A percentile compares a stretch with the other conserved stretches of the same genome.
These are phyloP conservation scores for Neocatenulostroma microsporum DNA, from an alignment of 2,329 filamentous ascomycete species.

Conservation along the genomic window DNA sequence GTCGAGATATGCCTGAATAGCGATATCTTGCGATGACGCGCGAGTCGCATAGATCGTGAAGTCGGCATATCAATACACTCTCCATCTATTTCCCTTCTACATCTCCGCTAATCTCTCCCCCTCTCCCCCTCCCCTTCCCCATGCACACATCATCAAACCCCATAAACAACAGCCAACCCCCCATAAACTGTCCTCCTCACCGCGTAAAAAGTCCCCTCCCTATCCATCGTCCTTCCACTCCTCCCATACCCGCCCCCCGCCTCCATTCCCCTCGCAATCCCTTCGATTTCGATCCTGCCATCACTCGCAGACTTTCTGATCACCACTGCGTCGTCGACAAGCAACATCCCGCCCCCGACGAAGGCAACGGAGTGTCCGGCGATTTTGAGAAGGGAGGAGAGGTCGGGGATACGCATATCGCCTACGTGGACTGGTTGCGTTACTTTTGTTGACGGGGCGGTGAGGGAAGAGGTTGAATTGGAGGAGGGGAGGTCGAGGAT, in stretches of 20 bases:
- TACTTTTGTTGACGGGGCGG: slow-evolving; percentile 23
- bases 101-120: too few species aligned
- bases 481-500: slow-evolving; percentile 49
- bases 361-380: slow-evolving; percentile 86
- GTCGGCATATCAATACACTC: too few species aligned
- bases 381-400: slow-evolving; percentile 73
- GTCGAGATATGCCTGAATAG: too few species aligned
- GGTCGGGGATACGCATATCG: slow-evolving; percentile 79
- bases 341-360: slow-evolving; percentile 79
- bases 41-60: too few species aligned
- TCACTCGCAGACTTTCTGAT: slow-evolving; percentile 85
- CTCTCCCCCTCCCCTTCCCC: neutral
- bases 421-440: slow-evolving; percentile 90
- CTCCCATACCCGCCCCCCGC: slow-evolving; percentile 34
- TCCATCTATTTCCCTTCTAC: too few species aligned
- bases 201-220: slow-evolving; percentile 68
- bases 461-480: neutral
- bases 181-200: slow-evolving; percentile 91
- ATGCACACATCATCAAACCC: slow-evolving; percentile 34
- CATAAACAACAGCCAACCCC: slow-evolving; percentile 81
- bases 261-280: slow-evolving; percentile 47
- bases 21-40: too few species aligned
- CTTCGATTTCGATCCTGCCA: slow-evolving; percentile 72
- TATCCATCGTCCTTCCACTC: slow-evolving; percentile 47
- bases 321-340: slow-evolving; percentile 81